These are phyloP conservation scores for Solanum piurae DNA, from an alignment of 257 asterid species.

Conservation along the genomic window DNA sequence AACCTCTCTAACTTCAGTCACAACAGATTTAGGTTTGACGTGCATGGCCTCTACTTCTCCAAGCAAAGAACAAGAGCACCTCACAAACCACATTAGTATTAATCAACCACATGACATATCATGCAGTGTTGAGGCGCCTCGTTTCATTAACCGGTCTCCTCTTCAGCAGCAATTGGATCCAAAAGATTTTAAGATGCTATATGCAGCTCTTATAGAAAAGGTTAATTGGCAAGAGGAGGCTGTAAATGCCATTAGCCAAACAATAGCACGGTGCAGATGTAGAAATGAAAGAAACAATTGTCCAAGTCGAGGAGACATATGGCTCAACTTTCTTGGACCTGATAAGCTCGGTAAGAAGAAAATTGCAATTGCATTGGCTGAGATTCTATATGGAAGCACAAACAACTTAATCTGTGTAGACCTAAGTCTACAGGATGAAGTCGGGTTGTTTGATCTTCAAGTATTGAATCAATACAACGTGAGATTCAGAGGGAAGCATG, in stretches of 20 bases:
- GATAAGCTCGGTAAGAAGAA: constrained; percentile 60
- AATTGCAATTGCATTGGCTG: constrained; percentile 49
- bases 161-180: constrained; percentile 8
- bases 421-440: constrained; percentile 35
- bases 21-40: constrained; percentile 43
- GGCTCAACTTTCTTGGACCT: constrained; percentile 62
- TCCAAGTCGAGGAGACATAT: constrained; percentile 31
- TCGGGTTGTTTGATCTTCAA: constrained; percentile 11
- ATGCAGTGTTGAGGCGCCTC: background rate
- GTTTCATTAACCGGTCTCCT: constrained; percentile 2
- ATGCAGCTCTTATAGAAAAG: constrained; percentile 37
- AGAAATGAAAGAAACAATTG: constrained; percentile 8
- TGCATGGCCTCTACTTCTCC: constrained; percentile 21
- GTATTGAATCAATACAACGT: constrained; percentile 22
- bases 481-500: constrained; percentile 45
- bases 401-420: constrained; percentile 48
- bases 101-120: constrained; percentile 5
- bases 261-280: constrained; percentile 24
- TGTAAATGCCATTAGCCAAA: constrained; percentile 28
- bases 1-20: constrained; percentile 50
- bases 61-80: constrained; percentile 19
- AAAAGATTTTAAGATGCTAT: constrained; percentile 46
- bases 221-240: constrained; percentile 64
- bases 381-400: constrained; percentile 40
- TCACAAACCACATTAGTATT: background rate